phyloP scores from a whole-genome alignment of 768 basidiomycete genomes.

The Boletus subparvulus region DNA sequence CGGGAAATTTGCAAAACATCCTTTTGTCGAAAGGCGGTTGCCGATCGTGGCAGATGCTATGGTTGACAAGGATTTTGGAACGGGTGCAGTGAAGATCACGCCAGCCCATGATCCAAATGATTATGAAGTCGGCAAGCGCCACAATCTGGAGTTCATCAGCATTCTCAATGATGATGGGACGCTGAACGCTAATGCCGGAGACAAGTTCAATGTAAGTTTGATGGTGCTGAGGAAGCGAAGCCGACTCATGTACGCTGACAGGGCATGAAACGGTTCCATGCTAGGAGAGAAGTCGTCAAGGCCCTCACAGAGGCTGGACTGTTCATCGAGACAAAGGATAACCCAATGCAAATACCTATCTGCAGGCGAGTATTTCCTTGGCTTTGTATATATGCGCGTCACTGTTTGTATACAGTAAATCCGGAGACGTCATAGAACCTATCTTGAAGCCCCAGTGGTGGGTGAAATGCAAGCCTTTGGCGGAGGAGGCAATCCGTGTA shows the following conservation, averaged over 20 bases:
- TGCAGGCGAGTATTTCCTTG: conserved; percentile 57
- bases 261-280: conserved; percentile 99
- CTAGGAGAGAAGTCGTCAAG: conserved; percentile 78
- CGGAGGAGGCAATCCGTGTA: conserved; percentile 87
- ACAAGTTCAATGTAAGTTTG: conserved; percentile 59
- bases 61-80: conserved; percentile 95
- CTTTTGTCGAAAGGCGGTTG: conserved; percentile 81
- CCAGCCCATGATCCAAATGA: conserved; percentile 98
- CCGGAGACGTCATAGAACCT: conserved; percentile 94
- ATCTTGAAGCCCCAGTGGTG: conserved; percentile 99
- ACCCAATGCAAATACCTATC: conserved; percentile 95
- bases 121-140: conserved; percentile 89
- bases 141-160: conserved; percentile 89
- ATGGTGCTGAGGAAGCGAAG: neutral
- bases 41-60: conserved; percentile 87
- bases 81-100: conserved; percentile 98
- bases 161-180: conserved; percentile 97
- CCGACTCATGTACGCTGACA: conserved; percentile 23
- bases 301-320: conserved; percentile 80
- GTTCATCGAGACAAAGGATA: conserved; percentile 90
- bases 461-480: conserved; percentile 90
- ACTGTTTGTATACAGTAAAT: conserved; percentile 60
- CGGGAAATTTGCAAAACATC: conserved; percentile 88
- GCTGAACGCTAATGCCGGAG: conserved; percentile 85
- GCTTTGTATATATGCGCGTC: neutral